Evolutionary conservation across 2,329 filamentous ascomycete genomes (phyloP), one percentile per base, ranked within the genome.

Genomic region (Ambrosiella xylebori): DNA sequence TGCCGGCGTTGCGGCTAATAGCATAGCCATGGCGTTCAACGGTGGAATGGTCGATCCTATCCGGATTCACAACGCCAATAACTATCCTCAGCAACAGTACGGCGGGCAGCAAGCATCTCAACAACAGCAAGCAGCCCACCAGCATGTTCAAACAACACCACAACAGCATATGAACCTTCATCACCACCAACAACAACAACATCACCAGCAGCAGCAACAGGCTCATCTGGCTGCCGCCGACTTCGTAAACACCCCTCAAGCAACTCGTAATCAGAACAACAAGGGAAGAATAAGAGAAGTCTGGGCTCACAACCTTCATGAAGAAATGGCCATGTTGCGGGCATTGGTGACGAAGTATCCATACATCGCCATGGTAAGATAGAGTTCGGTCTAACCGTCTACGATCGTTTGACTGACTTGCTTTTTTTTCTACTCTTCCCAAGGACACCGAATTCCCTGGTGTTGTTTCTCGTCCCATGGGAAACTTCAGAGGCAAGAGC

Each of bases 361-460:
- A 47, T 97, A 94, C 68, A 91, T 98, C 71, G 91, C 90, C 65
- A 97, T 98, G 93, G 90, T 95, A 74, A 75, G 54, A 8, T 38
- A 38, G 39, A 4, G 38, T 52, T 9, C 51, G 37, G 38, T 37
- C 17, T 27, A 8, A 19, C 7, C 7, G 35, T 41, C 40, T 41
- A 41, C 11, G 40, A 41, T 41, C 40, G n/a, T 41, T 56, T 41
- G 38, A 51, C 59, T 63, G 59, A 61, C 53, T 17, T 13, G 11
- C 8, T 47, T 13, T 8, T 17, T 27, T 27, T 27, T 27, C 27
- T 27, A 27, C 27, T 27, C 40, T 38, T 58, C 62, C 59, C 56
- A 67, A 95, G 90, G 93, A 98, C 68, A 96, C 93, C 27, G 91
- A 97, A 68, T 98, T 98, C 65, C 93, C 93, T n/a, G 93, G 93